Percentiles rank a stretch among this genome's conserved stretches.
Evolutionary conservation across 2,329 filamentous ascomycete species (phyloP).

Genomic region (Botrytis paeoniae): DNA sequence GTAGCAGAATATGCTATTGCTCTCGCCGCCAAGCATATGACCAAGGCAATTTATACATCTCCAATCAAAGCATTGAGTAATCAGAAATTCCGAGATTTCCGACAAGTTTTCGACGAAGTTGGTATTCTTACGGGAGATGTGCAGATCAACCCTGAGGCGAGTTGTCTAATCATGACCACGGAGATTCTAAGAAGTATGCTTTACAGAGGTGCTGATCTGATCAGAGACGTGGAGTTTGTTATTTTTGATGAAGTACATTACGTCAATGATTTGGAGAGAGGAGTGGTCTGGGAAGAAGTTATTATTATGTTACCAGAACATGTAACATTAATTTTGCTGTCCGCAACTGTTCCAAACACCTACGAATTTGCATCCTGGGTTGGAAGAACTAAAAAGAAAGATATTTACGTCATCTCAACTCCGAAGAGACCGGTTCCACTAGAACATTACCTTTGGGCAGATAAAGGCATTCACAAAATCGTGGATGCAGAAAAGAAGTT

Average conservation of each 20-base stretch:
- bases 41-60: conserved; percentile 97
- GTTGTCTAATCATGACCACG: conserved; percentile 98
- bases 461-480: conserved; percentile 89
- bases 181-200: conserved; percentile 98
- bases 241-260: conserved; percentile 99
- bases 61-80: conserved; percentile 98
- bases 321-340: conserved; percentile 90
- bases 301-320: conserved; percentile 99
- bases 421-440: conserved; percentile 91
- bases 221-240: conserved; percentile 96
- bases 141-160: conserved; percentile 95
- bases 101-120: conserved; percentile 86
- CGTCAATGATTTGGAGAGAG: conserved; percentile 91
- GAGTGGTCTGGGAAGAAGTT: conserved; percentile 98
- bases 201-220: conserved; percentile 91
- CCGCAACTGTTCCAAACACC: conserved; percentile 95
- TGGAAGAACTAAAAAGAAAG: conserved; percentile 94
- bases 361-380: conserved; percentile 99
- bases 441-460: conserved; percentile 95
- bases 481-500: conserved; percentile 92
- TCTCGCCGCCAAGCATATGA: conserved; percentile 96
- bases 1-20: conserved; percentile 98
- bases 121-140: conserved; percentile 97
- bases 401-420: conserved; percentile 98
- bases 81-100: conserved; percentile 96